Conservation (phyloP, 164 flowering plant genomes). For the Pachysandra terminalis region DNA sequence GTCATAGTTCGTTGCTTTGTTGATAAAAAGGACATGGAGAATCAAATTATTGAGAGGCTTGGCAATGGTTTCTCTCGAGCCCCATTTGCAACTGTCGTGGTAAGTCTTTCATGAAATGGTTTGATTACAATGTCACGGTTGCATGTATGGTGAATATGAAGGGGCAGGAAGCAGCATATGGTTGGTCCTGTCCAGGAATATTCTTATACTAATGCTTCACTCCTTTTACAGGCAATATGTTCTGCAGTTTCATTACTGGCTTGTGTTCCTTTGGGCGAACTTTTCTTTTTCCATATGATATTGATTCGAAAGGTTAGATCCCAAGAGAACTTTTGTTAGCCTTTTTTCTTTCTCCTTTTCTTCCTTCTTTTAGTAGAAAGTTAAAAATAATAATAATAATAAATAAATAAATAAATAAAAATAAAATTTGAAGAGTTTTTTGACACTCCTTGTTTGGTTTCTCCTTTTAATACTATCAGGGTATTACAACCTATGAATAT, state of each 20-base stretch:
- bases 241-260: conserved; percentile 86
- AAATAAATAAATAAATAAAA: too few species aligned
- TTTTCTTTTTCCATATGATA: conserved; percentile 95
- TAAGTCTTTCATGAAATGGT: conserved; percentile 25
- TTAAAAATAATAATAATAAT: too few species aligned
- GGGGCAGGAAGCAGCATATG: not conserved
- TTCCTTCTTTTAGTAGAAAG: too few species aligned
- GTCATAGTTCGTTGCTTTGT: conserved; percentile 88
- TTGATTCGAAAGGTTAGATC: conserved; percentile 82
- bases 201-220: not conserved
- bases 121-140: too few species aligned
- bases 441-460: not conserved
- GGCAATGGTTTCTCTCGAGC: conserved; percentile 94
- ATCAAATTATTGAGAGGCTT: conserved; percentile 74
- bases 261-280: conserved; percentile 85
- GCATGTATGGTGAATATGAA: too few species aligned
- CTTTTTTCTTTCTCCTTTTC: too few species aligned
- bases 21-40: conserved; percentile 62
- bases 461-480: conserved; percentile 37
- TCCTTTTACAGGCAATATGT: conserved; percentile 72
- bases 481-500: conserved; percentile 94
- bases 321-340: not conserved
- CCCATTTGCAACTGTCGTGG: conserved; percentile 94
- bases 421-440: not conserved
- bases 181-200: not conserved